A percentile compares a stretch with the other conserved stretches of the same genome.
Evolutionary conservation across 805 yeast species (phyloP).

Genomic region (Ogataea saltuana): DNA sequence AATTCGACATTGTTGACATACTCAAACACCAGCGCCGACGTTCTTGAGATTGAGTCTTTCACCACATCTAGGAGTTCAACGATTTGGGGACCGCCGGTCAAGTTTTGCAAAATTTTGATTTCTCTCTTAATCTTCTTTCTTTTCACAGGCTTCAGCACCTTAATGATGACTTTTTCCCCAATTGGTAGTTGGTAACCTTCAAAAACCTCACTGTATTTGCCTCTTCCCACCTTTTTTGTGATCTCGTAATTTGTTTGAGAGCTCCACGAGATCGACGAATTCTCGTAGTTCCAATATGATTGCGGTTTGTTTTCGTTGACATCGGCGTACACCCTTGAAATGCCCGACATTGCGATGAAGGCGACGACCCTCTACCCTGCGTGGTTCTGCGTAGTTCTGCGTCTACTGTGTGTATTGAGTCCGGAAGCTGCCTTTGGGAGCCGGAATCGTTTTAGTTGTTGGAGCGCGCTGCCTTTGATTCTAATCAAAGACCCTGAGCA

Average conservation of each 20-base stretch:
- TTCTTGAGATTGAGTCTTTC: constrained; percentile 73
- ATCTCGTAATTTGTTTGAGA: constrained; percentile 58
- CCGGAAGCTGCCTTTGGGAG: too few relatives aligned
- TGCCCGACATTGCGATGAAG: constrained; percentile 15
- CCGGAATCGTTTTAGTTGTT: too few relatives aligned
- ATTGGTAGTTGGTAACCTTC: constrained; percentile 73
- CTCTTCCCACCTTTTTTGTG: constrained; percentile 82
- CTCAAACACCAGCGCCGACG: constrained; percentile 88
- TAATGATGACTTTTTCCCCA: constrained; percentile 72
- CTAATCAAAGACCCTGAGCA: too few relatives aligned
- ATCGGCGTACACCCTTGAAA: constrained; percentile 67
- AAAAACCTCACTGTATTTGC: constrained; percentile 94
- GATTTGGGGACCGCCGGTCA: constrained; percentile 83
- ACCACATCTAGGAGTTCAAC: constrained; percentile 78
- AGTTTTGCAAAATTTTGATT: constrained; percentile 80
- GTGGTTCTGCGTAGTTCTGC: too few relatives aligned
- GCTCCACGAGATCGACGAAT: constrained; percentile 63
- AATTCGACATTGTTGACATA: constrained; percentile 81
- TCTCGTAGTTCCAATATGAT: constrained; percentile 87
- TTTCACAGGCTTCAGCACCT: constrained; percentile 90
- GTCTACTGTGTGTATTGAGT: too few relatives aligned
- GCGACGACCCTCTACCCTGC: constrained; percentile 1
- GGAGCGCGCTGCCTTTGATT: too few relatives aligned
- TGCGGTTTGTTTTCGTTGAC: constrained; percentile 67
- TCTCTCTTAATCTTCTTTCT: constrained; percentile 89